These are phyloP conservation scores for Trichophyton verrucosum DNA, from an alignment of 2,329 filamentous ascomycete species.

Conservation along the genomic window DNA sequence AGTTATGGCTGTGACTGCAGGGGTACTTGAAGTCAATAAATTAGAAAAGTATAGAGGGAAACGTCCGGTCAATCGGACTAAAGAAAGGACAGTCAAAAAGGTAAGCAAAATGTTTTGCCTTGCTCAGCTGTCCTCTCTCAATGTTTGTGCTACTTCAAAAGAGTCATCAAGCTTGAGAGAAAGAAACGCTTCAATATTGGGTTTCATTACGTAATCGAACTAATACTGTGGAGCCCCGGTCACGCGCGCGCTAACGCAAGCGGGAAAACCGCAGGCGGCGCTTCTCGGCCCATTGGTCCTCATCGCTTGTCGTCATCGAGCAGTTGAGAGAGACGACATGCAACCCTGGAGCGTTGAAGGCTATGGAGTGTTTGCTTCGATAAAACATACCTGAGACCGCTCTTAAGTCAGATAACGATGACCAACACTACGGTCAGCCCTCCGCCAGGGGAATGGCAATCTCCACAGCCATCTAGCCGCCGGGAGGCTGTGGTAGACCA, in stretches of 20 bases:
- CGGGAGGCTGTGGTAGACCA: background rate
- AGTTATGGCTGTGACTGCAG: background rate
- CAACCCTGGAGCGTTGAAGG: background rate
- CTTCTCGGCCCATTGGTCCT: background rate
- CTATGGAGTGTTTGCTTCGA: background rate
- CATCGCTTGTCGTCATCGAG: background rate
- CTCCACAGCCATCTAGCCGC: background rate
- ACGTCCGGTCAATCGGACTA: background rate
- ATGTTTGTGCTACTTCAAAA: background rate
- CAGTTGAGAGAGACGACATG: background rate
- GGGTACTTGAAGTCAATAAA: background rate
- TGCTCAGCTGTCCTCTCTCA: background rate
- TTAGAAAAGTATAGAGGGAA: background rate
- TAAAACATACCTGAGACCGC: background rate
- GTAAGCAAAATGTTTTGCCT: background rate
- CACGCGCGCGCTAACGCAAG: background rate
- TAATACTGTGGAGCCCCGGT: background rate
- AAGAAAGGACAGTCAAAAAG: background rate
- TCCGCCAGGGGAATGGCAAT: background rate
- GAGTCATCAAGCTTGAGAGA: background rate
- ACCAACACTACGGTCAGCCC: background rate
- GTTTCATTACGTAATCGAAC: background rate
- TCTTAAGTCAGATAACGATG: background rate
- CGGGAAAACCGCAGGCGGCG: background rate
- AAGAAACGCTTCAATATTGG: background rate